A percentile compares a stretch with the other conserved stretches of the same genome.
Evolutionary conservation across 2,329 filamentous ascomycete genomes (phyloP).

Genomic region (Basipetospora chlamydospora): DNA sequence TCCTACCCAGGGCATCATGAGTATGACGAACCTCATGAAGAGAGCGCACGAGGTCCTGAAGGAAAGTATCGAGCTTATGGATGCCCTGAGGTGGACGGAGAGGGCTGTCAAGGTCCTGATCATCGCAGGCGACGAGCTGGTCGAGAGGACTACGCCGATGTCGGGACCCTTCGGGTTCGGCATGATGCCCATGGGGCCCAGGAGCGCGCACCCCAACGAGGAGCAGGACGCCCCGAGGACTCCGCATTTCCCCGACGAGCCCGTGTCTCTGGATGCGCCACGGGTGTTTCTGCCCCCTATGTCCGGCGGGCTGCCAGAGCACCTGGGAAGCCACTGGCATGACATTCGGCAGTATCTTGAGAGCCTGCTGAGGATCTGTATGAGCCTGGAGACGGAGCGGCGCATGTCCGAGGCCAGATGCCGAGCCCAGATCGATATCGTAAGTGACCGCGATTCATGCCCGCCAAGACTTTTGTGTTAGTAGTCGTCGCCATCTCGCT

Average conservation of each 20-base stretch:
- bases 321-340: conserved; percentile 23
- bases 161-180: conserved; percentile 13
- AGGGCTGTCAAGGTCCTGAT: conserved; percentile 28
- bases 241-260: conserved; percentile 6
- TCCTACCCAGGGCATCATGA: conserved; percentile 18
- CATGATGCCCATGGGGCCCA: conserved; percentile 6
- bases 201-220: conserved; percentile 5
- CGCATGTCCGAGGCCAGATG: conserved; percentile 31
- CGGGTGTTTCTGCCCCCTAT: too few relatives aligned
- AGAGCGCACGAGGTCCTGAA: conserved; percentile 29
- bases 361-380: conserved; percentile 26
- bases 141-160: conserved; percentile 14
- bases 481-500: too few relatives aligned
- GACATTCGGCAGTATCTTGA: conserved; percentile 32
- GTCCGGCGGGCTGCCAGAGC: background rate
- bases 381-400: conserved; percentile 28
- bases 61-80: conserved; percentile 27
- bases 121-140: conserved; percentile 27
- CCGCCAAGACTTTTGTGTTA: too few relatives aligned
- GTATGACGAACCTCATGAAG: conserved; percentile 32
- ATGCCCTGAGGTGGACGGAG: conserved; percentile 33
- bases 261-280: too few relatives aligned
- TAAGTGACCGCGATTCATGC: conserved; percentile 16
- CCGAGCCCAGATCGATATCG: conserved; percentile 30
- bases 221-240: conserved; percentile 8